A percentile compares a stretch with the other conserved stretches of the same genome.
Evolutionary conservation across 306 rosid species (phyloP).

Genomic region (Citrullus colocynthis): DNA sequence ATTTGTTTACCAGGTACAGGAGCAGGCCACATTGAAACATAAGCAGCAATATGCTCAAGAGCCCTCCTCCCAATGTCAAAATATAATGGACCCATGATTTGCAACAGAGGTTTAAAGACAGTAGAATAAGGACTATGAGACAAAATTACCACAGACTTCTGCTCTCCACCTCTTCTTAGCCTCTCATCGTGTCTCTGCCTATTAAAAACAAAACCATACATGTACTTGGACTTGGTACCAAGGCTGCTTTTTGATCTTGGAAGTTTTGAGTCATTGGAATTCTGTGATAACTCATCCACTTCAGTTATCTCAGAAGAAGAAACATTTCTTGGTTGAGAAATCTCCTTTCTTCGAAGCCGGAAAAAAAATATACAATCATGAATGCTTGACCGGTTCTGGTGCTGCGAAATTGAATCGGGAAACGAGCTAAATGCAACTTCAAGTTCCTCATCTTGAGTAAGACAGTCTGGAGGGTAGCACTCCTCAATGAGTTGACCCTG

Average conservation of each 20-base stretch:
- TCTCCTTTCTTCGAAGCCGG: slow-evolving; percentile 38
- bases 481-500: slow-evolving; percentile 94
- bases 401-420: slow-evolving; percentile 81
- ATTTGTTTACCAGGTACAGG: slow-evolving; percentile 66
- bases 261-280: slow-evolving; percentile 16
- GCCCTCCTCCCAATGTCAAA: slow-evolving; percentile 86
- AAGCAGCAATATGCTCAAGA: slow-evolving; percentile 82
- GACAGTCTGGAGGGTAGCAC: slow-evolving; percentile 68
- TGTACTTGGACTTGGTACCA: slow-evolving; percentile 29
- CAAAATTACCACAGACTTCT: slow-evolving; percentile 82
- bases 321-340: slow-evolving; percentile 22
- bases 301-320: slow-evolving; percentile 28
- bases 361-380: slow-evolving; percentile 88
- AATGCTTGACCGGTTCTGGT: slow-evolving; percentile 73
- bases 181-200: slow-evolving; percentile 96
- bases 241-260: slow-evolving; percentile 21
- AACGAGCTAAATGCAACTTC: slow-evolving; percentile 73
- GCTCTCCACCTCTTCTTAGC: slow-evolving; percentile 92
- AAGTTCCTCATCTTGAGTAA: slow-evolving; percentile 72
- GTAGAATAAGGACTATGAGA: slow-evolving; percentile 62
- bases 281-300: slow-evolving; percentile 23
- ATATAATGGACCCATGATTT: slow-evolving; percentile 83
- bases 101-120: slow-evolving; percentile 81
- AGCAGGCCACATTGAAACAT: slow-evolving; percentile 76
- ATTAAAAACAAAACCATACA: slow-evolving; percentile 88